Conservation (phyloP, 345 rosid genomes). For the Cardamine occulta region DNA sequence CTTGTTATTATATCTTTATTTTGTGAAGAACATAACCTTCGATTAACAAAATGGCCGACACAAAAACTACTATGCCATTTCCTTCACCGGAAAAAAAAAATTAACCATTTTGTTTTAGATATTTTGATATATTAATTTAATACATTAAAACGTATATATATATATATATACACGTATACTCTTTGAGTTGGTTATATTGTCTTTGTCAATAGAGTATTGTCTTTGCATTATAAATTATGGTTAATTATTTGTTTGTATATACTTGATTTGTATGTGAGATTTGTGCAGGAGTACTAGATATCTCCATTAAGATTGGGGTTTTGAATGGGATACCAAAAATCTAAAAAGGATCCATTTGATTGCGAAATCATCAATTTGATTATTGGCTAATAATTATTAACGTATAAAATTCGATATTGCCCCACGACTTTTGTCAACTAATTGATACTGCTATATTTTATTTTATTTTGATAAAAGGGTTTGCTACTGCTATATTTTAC, state of each 20-base stretch:
- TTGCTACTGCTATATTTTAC: conserved; percentile 3
- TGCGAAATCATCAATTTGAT: conserved; percentile 12
- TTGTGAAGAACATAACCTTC: conserved; percentile 13
- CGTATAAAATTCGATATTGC: conserved; percentile 7
- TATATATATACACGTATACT: too few relatives aligned
- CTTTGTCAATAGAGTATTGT: neutral
- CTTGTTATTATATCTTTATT: neutral
- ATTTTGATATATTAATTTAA: too few relatives aligned
- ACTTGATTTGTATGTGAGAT: neutral
- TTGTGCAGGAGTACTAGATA: neutral
- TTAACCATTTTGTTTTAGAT: neutral
- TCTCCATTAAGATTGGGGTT: conserved; percentile 18
- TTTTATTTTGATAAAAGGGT: too few relatives aligned
- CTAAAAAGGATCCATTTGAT: conserved; percentile 28
- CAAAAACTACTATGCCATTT: neutral
- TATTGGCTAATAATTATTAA: neutral
- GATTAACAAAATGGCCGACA: conserved; percentile 4
- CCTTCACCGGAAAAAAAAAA: neutral
- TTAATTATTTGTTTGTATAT: neutral
- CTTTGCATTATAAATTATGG: neutral
- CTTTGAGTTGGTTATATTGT: too few relatives aligned
- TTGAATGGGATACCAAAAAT: neutral
- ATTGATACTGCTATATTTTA: neutral
- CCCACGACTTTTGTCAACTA: conserved; percentile 30
- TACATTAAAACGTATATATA: too few relatives aligned